Percentiles rank a stretch among this genome's conserved stretches.
Evolutionary conservation across 257 asterid species (phyloP).

Genomic region (Cynanchum wilfordii): DNA sequence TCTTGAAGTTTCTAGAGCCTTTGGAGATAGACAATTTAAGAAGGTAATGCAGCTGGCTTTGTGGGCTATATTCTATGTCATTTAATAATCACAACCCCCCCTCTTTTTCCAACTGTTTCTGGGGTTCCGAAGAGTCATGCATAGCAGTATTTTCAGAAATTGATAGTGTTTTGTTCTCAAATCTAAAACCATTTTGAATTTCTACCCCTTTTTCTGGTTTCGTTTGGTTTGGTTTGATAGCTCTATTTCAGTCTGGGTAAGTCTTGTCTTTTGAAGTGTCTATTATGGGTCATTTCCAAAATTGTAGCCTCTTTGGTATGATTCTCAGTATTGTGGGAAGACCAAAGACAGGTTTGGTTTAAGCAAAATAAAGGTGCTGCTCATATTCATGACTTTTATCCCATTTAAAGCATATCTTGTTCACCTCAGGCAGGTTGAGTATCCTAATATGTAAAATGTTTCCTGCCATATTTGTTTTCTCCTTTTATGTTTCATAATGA

Average conservation of each 20-base stretch:
- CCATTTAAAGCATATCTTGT: no score
- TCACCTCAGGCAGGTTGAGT: not conserved
- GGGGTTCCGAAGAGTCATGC: not conserved
- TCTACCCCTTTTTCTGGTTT: not conserved
- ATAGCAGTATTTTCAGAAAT: not conserved
- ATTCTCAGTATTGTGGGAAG: not conserved
- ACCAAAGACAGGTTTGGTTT: no score
- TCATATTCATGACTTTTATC: no score
- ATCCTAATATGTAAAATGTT: no score
- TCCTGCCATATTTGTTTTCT: not conserved
- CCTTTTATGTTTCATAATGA: not conserved
- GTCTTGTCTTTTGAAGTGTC: not conserved
- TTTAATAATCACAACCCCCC: not conserved
- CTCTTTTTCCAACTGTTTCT: not conserved
- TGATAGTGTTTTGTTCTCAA: not conserved
- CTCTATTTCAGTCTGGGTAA: not conserved
- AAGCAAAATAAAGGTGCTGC: no score
- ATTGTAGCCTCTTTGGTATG: not conserved
- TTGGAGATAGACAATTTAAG: slow-evolving; percentile 89
- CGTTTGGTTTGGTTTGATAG: not conserved
- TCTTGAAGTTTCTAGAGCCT: slow-evolving; percentile 95
- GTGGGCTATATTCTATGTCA: not conserved
- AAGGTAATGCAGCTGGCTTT: slow-evolving; percentile 42
- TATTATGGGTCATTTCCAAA: not conserved
- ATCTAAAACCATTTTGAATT: not conserved